Base-by-base conservation (phyloP, 345 rosid species). In the Aquilaria yunnanensis region DNA sequence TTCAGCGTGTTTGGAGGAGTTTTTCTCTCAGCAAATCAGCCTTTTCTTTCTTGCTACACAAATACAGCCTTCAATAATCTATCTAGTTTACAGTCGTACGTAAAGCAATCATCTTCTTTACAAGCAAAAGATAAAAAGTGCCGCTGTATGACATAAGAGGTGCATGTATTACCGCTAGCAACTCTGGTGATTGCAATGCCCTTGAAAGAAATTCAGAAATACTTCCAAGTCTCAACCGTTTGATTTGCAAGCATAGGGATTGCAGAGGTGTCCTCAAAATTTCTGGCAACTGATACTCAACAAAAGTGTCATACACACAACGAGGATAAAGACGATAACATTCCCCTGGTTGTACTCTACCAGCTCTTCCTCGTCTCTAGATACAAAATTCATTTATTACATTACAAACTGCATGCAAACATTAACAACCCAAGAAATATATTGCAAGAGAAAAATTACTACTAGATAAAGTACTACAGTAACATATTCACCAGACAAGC, bases 281-380 rank as follows among this genome's bases (percentile, higher is more conserved):
- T 81, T 92, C 98, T 56, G 98, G 96, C 69, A 92, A 79, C 70
- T 92, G 96, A 80, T 85, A 89, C 67, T 89, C 96, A 45, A 85
- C 60, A 78, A 92, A 89, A 72, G 98, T 80, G 65, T 85, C 86
- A 77, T 89, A 83, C 32, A 89, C 85, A 54, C 85, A 89, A 81
- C 81, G 83, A 57, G 98, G 96, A 80, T 85, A 92, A 48, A 92
- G 91, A 81, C 79, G 88, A 76, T 84, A 89, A 64, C 96, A 87
- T 75, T 85, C 93, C 65, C 98, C 98, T 14, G 93, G 91, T 74
- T 75, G 96, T 65, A 92, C 93, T 66, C 98, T 91, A 41, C 98
- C 96, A 43, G 96, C 96, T 76, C 98, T 81, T 65, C 98, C 98
- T 80, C 91, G 77, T 80, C 98, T 82, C 98, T 92, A 70, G 64